Conservation (phyloP, 148 eudicot species). For the Cornus florida region DNA sequence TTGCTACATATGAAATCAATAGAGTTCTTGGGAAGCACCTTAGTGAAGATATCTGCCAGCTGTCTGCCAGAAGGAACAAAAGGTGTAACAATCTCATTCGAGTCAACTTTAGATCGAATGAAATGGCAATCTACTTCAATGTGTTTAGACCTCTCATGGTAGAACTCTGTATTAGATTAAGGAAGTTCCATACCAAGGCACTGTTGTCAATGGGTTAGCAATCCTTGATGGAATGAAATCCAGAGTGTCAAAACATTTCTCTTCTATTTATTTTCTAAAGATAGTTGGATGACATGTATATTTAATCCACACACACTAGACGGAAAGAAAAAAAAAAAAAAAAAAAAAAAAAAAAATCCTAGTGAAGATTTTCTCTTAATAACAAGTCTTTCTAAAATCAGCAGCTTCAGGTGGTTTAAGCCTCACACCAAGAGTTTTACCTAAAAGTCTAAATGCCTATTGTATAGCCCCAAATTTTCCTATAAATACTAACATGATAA, state of each 20-base stretch:
- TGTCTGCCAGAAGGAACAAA: too few species aligned
- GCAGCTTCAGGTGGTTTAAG: not conserved
- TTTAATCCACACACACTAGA: not conserved
- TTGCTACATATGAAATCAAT: too few species aligned
- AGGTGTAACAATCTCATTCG: too few species aligned
- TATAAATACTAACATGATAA: not conserved
- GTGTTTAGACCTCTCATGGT: too few species aligned
- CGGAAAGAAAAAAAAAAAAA: not conserved
- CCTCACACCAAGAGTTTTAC: not conserved
- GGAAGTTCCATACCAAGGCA: too few species aligned
- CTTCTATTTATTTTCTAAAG: conserved; percentile 1
- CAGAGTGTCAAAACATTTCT: not conserved
- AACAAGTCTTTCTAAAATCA: not conserved
- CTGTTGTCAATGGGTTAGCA: not conserved
- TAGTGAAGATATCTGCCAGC: too few species aligned
- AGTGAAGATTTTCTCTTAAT: not conserved
- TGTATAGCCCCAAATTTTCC: not conserved
- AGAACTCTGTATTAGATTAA: too few species aligned
- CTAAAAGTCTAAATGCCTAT: not conserved
- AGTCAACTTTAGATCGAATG: too few species aligned
- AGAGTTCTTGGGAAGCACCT: too few species aligned
- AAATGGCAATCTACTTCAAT: too few species aligned
- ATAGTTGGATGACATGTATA: not conserved
- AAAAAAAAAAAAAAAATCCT: not conserved
- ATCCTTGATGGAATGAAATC: not conserved